Evolutionary conservation across 208 protist species (phyloP).

Genomic region (Entamoeba nuttalli): DNA sequence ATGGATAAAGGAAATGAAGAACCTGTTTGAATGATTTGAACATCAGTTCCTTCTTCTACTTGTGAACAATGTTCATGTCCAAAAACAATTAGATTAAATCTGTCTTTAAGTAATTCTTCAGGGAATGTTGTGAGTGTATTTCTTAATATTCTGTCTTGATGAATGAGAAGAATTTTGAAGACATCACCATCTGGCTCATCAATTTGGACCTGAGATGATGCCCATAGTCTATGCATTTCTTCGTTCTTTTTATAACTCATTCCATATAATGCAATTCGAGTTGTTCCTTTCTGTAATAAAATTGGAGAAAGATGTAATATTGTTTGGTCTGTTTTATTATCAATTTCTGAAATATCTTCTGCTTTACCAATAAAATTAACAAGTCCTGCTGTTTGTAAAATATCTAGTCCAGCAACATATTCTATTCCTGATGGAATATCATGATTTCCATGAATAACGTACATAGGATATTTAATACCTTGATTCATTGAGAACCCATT

Average conservation of each 20-base stretch:
- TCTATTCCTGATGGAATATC: background rate
- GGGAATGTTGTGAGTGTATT: background rate
- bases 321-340: background rate
- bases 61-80: background rate
- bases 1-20: background rate
- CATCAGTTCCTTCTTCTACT: background rate
- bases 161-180: background rate
- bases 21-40: background rate
- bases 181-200: background rate
- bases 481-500: background rate
- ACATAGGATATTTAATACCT: conserved; percentile 1
- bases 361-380: background rate
- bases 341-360: background rate
- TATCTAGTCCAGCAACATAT: background rate
- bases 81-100: background rate
- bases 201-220: background rate
- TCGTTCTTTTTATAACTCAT: background rate
- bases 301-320: background rate
- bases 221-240: background rate
- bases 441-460: conserved; percentile 8
- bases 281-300: background rate
- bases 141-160: background rate
- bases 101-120: background rate
- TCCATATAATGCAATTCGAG: background rate
- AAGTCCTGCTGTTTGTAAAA: background rate